A percentile compares a stretch with the other conserved stretches of the same genome.
Evolutionary conservation across 495 filamentous ascomycete genomes (phyloP).

Genomic region (Recurvomyces mirabilis): DNA sequence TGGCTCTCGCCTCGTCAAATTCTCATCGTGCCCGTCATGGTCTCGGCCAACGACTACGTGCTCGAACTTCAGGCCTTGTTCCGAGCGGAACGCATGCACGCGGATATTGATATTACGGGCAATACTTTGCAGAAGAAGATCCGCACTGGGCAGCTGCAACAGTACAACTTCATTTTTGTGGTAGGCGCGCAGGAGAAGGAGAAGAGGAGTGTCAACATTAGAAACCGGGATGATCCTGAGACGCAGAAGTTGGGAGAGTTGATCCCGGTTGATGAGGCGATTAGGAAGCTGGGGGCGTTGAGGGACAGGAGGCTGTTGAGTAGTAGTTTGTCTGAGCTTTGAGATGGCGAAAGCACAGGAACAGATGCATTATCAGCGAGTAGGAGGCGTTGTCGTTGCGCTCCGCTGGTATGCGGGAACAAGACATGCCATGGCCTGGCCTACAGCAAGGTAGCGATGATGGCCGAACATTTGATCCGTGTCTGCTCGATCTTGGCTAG

Average conservation of each 20-base stretch:
- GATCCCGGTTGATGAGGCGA: slow-evolving; percentile 63
- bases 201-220: slow-evolving; percentile 68
- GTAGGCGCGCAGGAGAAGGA: slow-evolving; percentile 77
- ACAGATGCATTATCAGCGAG: too few species aligned
- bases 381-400: too few species aligned
- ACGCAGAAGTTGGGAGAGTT: slow-evolving; percentile 66
- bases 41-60: slow-evolving; percentile 70
- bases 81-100: slow-evolving; percentile 53
- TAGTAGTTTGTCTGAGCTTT: background rate
- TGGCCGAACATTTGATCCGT: too few species aligned
- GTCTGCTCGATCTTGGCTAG: too few species aligned
- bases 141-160: slow-evolving; percentile 67
- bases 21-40: slow-evolving; percentile 84
- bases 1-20: slow-evolving; percentile 93
- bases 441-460: too few species aligned
- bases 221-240: slow-evolving; percentile 76
- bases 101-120: slow-evolving; percentile 75
- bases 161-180: slow-evolving; percentile 91
- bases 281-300: slow-evolving; percentile 59
- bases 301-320: slow-evolving; percentile 39
- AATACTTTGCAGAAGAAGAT: slow-evolving; percentile 98
- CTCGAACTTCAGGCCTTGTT: slow-evolving; percentile 63
- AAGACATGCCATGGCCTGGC: too few species aligned
- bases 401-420: too few species aligned
- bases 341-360: too few species aligned